Evolutionary conservation across 768 basidiomycete genomes (phyloP), one percentile per base, ranked within the genome.

Genomic region (Boletus insuetus): DNA sequence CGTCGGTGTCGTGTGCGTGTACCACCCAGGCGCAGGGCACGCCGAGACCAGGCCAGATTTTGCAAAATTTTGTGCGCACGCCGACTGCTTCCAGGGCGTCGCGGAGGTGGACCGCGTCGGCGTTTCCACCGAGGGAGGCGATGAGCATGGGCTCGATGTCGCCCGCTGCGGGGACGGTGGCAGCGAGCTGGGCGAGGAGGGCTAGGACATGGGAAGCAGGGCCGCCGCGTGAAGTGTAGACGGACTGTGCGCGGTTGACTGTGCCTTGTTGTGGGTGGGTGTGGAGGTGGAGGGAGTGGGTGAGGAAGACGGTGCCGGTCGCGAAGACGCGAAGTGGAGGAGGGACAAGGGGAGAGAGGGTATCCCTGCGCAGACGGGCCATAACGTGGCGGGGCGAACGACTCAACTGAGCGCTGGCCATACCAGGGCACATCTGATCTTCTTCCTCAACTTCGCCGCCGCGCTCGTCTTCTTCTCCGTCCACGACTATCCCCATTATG

Each of bases 11-110:
- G 87, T 89, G 80, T 47, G 88, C 79, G 71, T 89, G 83, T 29
- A 94, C 64, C 35, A 94, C 83, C 88, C 90, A 94, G 17, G 91
- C 89, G 49, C 80, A 82, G 1, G 91, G 91, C 22, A 92, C 87
- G 47, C 86, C 84, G 16, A 82, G 79, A 11, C 81, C 80, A 26
- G 82, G 80, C 83, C 86, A 86, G 20, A 88, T 68, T 70, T 90
- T 89, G 74, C 86, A 87, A 62, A 83, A 89, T 47, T 80, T 78
- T 31, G 86, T 91, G 58, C 78, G 82, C 0, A 92, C 82, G 11
- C 87, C 84, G 53, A 82, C 82, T 6, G 72, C 71, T 53, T 89
- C 84, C 43, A 92, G 78, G 47, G 90, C 84, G 43, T 76, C 74
- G 52, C 86, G 67, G 20, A 93, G 75, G 67, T 77, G 79, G 42